Conservation (phyloP, 2,329 filamentous ascomycete genomes). For the Ceratocystis cubensis region DNA sequence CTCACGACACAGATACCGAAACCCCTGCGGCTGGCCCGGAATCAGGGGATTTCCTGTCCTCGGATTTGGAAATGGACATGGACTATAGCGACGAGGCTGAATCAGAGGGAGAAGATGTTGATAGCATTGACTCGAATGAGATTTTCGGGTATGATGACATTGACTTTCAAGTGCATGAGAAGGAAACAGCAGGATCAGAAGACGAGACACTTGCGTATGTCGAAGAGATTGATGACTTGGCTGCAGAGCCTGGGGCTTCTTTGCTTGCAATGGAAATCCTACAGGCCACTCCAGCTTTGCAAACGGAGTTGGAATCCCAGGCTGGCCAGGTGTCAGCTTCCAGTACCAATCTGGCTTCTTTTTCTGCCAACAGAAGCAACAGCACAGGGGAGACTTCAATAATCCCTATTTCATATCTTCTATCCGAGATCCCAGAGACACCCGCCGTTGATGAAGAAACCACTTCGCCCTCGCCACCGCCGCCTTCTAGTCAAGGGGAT, state of each 20-base stretch:
- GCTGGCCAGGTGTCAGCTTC: neutral
- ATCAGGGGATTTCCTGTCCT: neutral
- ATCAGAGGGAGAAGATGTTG: neutral
- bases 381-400: neutral
- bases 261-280: too few species aligned
- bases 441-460: neutral
- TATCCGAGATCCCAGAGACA: neutral
- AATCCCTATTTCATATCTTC: constrained; percentile 4
- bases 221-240: neutral
- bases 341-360: neutral
- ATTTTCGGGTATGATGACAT: neutral
- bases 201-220: neutral
- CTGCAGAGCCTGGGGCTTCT: neutral
- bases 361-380: neutral
- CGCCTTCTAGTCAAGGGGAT: neutral
- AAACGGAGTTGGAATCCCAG: neutral
- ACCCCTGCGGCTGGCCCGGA: neutral
- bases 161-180: neutral
- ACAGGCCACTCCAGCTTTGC: neutral
- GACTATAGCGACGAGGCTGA: neutral
- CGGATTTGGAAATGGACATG: neutral
- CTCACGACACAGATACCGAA: neutral
- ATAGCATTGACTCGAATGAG: neutral
- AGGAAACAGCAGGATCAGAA: neutral
- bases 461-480: too few species aligned